Percentiles rank a stretch among this genome's conserved stretches.
Conservation (phyloP, 1,139 yeast species). For the Suhomyces bolitotheri region DNA sequence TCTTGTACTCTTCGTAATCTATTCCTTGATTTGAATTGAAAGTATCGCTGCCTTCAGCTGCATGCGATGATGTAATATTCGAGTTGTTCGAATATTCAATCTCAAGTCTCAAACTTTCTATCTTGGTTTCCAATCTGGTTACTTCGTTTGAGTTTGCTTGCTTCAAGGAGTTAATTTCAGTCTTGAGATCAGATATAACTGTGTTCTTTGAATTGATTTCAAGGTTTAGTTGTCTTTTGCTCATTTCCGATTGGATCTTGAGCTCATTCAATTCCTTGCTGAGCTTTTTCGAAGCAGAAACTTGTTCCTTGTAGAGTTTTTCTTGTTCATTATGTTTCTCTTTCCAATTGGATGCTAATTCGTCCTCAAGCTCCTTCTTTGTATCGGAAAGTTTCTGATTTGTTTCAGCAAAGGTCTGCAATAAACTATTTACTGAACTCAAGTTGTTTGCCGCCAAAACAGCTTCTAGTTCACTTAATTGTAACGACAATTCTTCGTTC, state of each 20-base stretch:
- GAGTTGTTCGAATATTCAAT: slow-evolving; percentile 21
- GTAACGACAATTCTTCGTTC: slow-evolving; percentile 30
- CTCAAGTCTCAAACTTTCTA: slow-evolving; percentile 42
- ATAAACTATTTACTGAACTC: slow-evolving; percentile 28
- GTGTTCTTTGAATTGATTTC: slow-evolving; percentile 35
- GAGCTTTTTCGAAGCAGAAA: slow-evolving; percentile 27
- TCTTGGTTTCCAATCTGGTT: slow-evolving; percentile 48
- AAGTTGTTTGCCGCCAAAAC: slow-evolving; percentile 30
- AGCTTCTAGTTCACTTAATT: slow-evolving; percentile 37
- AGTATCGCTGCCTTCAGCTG: slow-evolving; percentile 10
- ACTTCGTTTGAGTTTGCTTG: slow-evolving; percentile 49
- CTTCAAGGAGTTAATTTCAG: slow-evolving; percentile 28
- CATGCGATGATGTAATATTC: not conserved
- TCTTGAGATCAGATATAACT: slow-evolving; percentile 26
- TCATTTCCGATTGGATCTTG: slow-evolving; percentile 41
- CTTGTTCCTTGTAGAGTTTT: slow-evolving; percentile 36
- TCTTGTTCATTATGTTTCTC: slow-evolving; percentile 41
- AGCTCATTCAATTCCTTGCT: slow-evolving; percentile 39
- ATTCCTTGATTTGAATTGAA: slow-evolving; percentile 16
- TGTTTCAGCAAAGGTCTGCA: slow-evolving; percentile 20
- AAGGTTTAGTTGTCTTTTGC: slow-evolving; percentile 39
- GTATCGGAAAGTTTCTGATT: slow-evolving; percentile 17
- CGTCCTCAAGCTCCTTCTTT: slow-evolving; percentile 23
- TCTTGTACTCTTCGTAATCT: slow-evolving; percentile 40
- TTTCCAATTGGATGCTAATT: slow-evolving; percentile 32